Evolutionary conservation across 2,329 filamentous ascomycete genomes (phyloP), one percentile per base, ranked within the genome.

Genomic region (Stemphylium lycopersici): DNA sequence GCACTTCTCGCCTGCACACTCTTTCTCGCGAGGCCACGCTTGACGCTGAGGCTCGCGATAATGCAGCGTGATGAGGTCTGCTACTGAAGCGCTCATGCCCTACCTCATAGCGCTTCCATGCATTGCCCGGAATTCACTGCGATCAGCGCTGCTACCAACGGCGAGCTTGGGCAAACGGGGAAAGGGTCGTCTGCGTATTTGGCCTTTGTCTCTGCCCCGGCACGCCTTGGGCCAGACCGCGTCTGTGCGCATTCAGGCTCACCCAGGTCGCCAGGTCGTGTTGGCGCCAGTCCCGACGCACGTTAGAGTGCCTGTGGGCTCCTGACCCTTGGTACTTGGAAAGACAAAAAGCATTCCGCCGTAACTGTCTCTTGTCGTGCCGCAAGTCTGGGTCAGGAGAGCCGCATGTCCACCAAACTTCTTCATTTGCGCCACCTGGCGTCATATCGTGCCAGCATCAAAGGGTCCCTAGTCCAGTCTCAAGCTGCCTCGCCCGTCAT

Each of bases 281-380:
- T 63, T 72, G 69, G 70, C 69, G 72, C 71, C 70, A 70, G 64
- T 67, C 69, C 69, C 66, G 65, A 69, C 65, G 48, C 68, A 69
- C 64, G 32, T 61, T 66, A 60, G 59, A 59, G 52, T 45, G 59
- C 52, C 65, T 54, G 54, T 58, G 57, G 54, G 56, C 65, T 63
- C 63, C 61, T 66, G 51, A 62, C 60, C 66, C 70, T 70, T 70
- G 70, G 70, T 70, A 66, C 67, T 63, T 69, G 67, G 63, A 67
- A 67, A 66, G 50, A 63, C 63, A 70, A 71, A 29, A 72, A 60
- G 59, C 59, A 46, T 47, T 58, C 54, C 32, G 41, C 55, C 54
- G 56, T 59, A 55, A 63, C 61, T 53, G 62, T 67, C 62, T 67
- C 59, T 66, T 61, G 59, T 67, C 60, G 66, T 68, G 67, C 70